These are phyloP conservation scores for Moniliella sp. DNA, from an alignment of 1,284 basidiomycete genomes.

Conservation along the genomic window DNA sequence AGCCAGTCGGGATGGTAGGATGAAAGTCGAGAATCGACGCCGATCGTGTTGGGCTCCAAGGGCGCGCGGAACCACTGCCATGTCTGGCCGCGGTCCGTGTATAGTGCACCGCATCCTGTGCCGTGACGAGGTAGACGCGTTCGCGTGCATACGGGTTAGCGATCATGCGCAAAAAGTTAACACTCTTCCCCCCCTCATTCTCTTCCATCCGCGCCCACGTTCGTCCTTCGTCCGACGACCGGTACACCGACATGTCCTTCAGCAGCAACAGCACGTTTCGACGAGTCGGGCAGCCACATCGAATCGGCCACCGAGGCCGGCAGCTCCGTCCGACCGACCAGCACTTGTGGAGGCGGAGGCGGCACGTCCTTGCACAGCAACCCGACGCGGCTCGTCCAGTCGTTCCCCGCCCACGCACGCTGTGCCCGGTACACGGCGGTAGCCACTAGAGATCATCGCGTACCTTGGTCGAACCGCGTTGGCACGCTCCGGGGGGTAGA, in stretches of 20 bases:
- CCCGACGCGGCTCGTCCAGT: slow-evolving; percentile 51
- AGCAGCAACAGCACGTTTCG: slow-evolving; percentile 70
- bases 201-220: slow-evolving; percentile 48
- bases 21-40: slow-evolving; percentile 68
- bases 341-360: slow-evolving; percentile 34
- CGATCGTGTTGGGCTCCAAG: slow-evolving; percentile 55
- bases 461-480: slow-evolving; percentile 41
- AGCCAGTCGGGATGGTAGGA: slow-evolving; percentile 68
- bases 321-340: slow-evolving; percentile 45
- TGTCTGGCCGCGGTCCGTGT: slow-evolving; percentile 55
- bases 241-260: slow-evolving; percentile 58
- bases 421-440: slow-evolving; percentile 74
- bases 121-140: slow-evolving; percentile 72
- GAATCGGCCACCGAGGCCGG: slow-evolving; percentile 50
- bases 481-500: slow-evolving; percentile 60
- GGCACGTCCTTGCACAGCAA: slow-evolving; percentile 46
- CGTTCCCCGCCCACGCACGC: slow-evolving; percentile 50
- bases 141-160: slow-evolving; percentile 59
- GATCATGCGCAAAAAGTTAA: slow-evolving; percentile 55
- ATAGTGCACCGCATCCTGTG: slow-evolving; percentile 46
- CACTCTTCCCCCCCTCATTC: neutral
- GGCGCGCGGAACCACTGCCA: slow-evolving; percentile 51
- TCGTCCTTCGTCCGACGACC: slow-evolving; percentile 79
- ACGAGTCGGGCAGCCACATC: slow-evolving; percentile 48
- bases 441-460: slow-evolving; percentile 75